These are phyloP conservation scores for Rhodotorula sp. DNA, from an alignment of 1,284 basidiomycete genomes.

Conservation along the genomic window DNA sequence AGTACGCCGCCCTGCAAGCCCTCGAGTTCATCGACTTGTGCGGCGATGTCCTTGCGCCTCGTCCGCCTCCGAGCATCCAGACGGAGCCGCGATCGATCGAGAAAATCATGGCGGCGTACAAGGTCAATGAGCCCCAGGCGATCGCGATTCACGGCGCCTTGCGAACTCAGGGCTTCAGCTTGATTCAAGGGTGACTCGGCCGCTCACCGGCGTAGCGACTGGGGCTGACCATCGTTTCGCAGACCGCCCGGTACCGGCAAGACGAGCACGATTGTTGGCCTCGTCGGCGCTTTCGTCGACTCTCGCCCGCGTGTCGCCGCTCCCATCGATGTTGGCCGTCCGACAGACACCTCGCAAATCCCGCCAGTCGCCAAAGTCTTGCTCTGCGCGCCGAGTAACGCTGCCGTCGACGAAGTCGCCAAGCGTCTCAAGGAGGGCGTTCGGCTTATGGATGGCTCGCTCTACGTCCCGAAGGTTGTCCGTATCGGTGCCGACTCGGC, in stretches of 20 bases:
- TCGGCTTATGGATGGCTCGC: conserved; percentile 59
- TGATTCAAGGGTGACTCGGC: conserved; percentile 84
- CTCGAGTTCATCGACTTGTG: conserved; percentile 79
- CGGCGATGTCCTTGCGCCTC: conserved; percentile 66
- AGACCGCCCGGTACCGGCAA: conserved; percentile 98
- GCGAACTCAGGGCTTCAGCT: conserved; percentile 70
- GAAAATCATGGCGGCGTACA: conserved; percentile 66
- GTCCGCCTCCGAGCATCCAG: conserved; percentile 54
- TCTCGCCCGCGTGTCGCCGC: conserved; percentile 48
- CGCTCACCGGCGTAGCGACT: background rate
- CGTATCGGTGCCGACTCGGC: conserved; percentile 78
- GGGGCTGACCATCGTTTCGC: conserved; percentile 11
- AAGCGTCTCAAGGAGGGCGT: conserved; percentile 79
- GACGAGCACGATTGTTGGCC: conserved; percentile 93
- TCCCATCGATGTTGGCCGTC: conserved; percentile 28
- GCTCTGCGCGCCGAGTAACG: conserved; percentile 96
- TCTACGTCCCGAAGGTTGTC: conserved; percentile 72
- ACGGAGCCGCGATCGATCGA: conserved; percentile 61
- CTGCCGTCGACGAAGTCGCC: conserved; percentile 96
- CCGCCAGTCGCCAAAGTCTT: conserved; percentile 65
- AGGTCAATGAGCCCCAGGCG: conserved; percentile 92
- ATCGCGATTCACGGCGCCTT: conserved; percentile 79
- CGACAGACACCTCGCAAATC: conserved; percentile 49
- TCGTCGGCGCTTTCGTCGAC: conserved; percentile 72
- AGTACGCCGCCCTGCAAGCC: conserved; percentile 82